A percentile compares a stretch with the other conserved stretches of the same genome.
Evolutionary conservation across 805 yeast species (phyloP).

Genomic region (Lipomyces oligophaga): DNA sequence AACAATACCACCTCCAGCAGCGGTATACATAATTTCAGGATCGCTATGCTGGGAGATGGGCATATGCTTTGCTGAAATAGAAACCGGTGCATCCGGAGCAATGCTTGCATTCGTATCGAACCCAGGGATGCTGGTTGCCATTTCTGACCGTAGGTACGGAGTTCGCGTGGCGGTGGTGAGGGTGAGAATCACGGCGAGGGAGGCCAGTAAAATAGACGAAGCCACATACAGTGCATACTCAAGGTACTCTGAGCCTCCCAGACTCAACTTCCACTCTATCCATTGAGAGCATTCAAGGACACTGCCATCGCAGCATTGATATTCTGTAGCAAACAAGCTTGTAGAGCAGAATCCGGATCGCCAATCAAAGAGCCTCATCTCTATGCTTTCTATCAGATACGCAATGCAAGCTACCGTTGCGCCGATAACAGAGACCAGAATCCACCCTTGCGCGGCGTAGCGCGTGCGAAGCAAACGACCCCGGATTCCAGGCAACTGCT

Average conservation of each 20-base stretch:
- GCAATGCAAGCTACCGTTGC: constrained; percentile 50
- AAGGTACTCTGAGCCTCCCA: constrained; percentile 30
- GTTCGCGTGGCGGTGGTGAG: constrained; percentile 45
- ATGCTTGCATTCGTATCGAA: constrained; percentile 2
- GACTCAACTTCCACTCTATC: constrained; percentile 32
- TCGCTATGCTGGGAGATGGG: neutral
- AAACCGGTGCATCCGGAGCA: constrained; percentile 3
- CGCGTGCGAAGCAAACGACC: constrained; percentile 37
- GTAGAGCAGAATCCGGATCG: constrained; percentile 50
- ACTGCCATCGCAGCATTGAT: constrained; percentile 41
- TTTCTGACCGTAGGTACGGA: constrained; percentile 16
- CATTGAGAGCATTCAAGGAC: constrained; percentile 41
- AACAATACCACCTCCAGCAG: constrained; percentile 59
- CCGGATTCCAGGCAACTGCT: constrained; percentile 38
- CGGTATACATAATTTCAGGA: constrained; percentile 44
- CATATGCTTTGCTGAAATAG: neutral
- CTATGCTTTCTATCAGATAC: constrained; percentile 47
- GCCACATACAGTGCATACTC: constrained; percentile 37
- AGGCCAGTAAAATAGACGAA: constrained; percentile 16
- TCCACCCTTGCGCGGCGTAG: constrained; percentile 48
- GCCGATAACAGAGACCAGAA: constrained; percentile 47
- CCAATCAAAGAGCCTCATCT: constrained; percentile 48
- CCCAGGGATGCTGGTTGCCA: neutral
- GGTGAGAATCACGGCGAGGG: constrained; percentile 44
- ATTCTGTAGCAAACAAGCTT: constrained; percentile 45